phyloP scores from a whole-genome alignment of 768 basidiomycete species.

The Lentinula sp. region DNA sequence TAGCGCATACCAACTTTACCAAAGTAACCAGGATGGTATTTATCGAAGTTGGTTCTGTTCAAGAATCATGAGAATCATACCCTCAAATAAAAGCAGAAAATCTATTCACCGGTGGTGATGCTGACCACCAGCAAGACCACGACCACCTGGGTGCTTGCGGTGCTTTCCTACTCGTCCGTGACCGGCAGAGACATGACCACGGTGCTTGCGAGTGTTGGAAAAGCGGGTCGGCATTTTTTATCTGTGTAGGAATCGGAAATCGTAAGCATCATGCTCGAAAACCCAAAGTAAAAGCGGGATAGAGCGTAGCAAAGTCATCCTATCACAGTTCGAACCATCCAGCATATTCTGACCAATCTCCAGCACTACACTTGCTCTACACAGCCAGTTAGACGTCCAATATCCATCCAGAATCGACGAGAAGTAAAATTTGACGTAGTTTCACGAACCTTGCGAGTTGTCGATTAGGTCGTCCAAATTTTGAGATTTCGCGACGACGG shows the following conservation, averaged over 20 bases:
- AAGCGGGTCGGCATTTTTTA: conserved; percentile 90
- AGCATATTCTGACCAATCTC: neutral
- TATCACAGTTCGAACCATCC: conserved; percentile 1
- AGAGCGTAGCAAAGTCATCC: neutral
- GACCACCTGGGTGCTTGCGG: conserved; percentile 99
- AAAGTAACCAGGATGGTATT: conserved; percentile 99
- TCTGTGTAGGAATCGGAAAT: neutral
- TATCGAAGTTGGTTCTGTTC: conserved; percentile 89
- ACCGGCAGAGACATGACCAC: conserved; percentile 99
- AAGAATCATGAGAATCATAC: neutral
- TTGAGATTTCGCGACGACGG: neutral
- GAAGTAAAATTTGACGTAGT: neutral
- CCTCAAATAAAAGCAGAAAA: neutral
- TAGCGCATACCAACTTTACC: conserved; percentile 99
- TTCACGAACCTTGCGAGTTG: conserved; percentile 6
- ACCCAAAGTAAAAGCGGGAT: neutral
- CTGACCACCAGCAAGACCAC: conserved; percentile 99
- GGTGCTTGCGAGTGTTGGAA: conserved; percentile 97
- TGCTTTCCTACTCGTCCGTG: conserved; percentile 99
- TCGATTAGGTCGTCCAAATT: neutral
- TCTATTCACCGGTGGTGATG: conserved; percentile 91
- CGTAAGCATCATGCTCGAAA: neutral
- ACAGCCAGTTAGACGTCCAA: neutral
- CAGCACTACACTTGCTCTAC: neutral
- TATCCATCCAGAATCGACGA: neutral